Base-by-base conservation (phyloP, 2,329 filamentous ascomycete species). In the Fusarium staphyleae region DNA sequence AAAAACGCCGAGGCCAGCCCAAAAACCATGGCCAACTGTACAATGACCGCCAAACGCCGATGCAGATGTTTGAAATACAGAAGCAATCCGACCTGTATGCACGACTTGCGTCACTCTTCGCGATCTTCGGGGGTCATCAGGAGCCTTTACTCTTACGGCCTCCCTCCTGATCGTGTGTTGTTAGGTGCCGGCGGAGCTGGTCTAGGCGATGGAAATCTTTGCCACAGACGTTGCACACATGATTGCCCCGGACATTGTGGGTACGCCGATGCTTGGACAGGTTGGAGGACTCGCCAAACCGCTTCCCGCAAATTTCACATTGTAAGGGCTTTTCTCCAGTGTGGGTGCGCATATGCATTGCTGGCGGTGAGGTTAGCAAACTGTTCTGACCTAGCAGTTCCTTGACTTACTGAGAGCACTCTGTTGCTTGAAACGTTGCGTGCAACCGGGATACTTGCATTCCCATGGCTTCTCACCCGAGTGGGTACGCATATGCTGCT, bases 281-380 rank as follows among this genome's bases (percentile, higher is more conserved):
- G 62, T 88, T 88, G 4, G 85, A 87, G 0, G 85, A 87, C 67
- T 88, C 85, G 54, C 82, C 80, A 66, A 88, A 88, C 9, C 72
- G 72, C 64, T 84, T 85, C 37, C 76, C 77, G 60, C 86, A 88
- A 22, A 81, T 74, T 2, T 82, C 78, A 57, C 85, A 88, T 36
- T 75, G 71, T 0, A 88, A 72, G 0, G 85, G 85, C 65, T 88
- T 88, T 39, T 83, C 80, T 34, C 85, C 84, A 1, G 86, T 87
- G 64, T 89, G 87, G 2, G 81, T 85, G 32, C 86, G 79, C 63
- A 81, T 80, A 62, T 90, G 87, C 77, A 87, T 87, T n/a, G 85
- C 84, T 86, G 40, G 32, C 16, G 13, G 16, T 26, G 5, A 7
- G 7, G 53, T 72, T 32, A 70, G 59, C 26, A 39, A 18, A 16